Evolutionary conservation across 257 asterid species (phyloP).

Genomic region (Petunia secreta): DNA sequence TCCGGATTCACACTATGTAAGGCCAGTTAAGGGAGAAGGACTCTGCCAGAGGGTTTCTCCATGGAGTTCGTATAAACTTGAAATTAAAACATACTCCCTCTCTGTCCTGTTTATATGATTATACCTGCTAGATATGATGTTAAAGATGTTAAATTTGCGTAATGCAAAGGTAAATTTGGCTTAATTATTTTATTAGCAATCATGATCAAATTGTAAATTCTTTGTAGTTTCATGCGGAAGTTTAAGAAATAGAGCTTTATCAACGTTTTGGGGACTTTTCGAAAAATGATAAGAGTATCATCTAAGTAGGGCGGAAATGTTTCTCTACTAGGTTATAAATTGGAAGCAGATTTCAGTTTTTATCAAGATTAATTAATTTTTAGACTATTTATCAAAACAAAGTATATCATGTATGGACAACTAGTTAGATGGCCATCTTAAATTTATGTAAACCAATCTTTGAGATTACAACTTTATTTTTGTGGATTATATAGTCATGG

Average conservation of each 20-base stretch:
- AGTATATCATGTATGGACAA: neutral
- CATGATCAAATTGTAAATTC: neutral
- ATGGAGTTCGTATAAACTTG: neutral
- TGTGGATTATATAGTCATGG: neutral
- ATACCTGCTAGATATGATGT: neutral
- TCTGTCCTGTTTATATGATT: neutral
- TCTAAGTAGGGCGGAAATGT: neutral
- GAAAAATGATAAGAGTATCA: neutral
- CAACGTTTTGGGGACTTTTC: neutral
- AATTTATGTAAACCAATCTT: neutral
- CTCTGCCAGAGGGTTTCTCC: neutral
- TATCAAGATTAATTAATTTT: neutral
- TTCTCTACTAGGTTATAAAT: neutral
- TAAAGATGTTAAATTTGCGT: conserved; percentile 10
- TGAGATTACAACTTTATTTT: neutral
- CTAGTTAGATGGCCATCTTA: neutral
- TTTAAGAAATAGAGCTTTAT: neutral
- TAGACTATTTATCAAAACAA: neutral
- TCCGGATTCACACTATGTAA: too few relatives aligned
- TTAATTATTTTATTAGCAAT: neutral
- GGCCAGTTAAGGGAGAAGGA: too few relatives aligned
- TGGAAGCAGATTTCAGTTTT: neutral
- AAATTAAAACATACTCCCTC: neutral
- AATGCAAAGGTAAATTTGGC: neutral
- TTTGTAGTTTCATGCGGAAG: neutral